Percentiles rank a stretch among this genome's conserved stretches.
These are phyloP conservation scores for Vaccinium vitisidaea DNA, from an alignment of 148 eudicot genomes.

Conservation along the genomic window DNA sequence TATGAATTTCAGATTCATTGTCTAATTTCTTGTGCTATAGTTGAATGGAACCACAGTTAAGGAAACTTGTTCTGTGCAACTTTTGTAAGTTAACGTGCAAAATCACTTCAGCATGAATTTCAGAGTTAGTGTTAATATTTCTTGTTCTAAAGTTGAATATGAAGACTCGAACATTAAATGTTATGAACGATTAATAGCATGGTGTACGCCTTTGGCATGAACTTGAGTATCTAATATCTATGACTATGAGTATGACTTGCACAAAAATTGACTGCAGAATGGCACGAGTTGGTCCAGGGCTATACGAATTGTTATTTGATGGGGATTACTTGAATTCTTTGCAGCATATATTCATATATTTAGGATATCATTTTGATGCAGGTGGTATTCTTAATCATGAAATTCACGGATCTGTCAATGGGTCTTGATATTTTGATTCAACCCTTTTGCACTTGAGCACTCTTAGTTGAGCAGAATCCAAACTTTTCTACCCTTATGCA, in stretches of 20 bases:
- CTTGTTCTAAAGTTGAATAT: neutral
- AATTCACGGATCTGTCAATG: neutral
- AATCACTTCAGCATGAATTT: neutral
- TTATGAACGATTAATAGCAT: neutral
- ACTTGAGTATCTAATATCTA: neutral
- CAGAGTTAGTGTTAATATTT: neutral
- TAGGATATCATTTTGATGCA: neutral
- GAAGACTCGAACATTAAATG: neutral
- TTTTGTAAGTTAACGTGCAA: neutral
- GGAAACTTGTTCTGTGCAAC: neutral
- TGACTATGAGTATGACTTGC: neutral
- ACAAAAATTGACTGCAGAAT: neutral
- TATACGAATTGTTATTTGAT: neutral
- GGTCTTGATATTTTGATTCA: neutral
- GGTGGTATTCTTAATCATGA: neutral
- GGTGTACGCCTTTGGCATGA: neutral
- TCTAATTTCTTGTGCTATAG: neutral
- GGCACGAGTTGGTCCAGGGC: neutral
- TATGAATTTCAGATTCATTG: neutral
- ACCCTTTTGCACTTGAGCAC: neutral
- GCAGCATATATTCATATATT: neutral
- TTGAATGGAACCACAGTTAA: neutral
- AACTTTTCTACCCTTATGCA: neutral
- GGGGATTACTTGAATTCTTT: neutral
- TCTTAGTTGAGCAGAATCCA: slow-evolving; percentile 2